Evolutionary conservation across 176 grass and related monocot genomes (phyloP).

Genomic region (Aegilops tauschii): DNA sequence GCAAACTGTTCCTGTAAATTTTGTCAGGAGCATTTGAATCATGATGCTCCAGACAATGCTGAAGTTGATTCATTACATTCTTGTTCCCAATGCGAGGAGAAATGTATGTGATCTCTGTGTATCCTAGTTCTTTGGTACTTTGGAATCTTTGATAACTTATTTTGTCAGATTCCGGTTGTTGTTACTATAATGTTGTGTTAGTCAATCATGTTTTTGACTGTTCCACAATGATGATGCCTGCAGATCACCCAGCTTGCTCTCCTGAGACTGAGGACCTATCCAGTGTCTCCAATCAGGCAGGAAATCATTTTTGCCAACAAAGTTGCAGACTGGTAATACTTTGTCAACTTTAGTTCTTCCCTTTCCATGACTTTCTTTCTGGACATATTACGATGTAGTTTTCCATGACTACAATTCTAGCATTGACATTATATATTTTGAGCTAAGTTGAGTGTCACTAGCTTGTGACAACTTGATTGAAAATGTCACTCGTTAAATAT

Average conservation of each 20-base stretch:
- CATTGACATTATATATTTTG: neutral
- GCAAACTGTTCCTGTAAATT: constrained; percentile 88
- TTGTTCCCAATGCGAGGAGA: constrained; percentile 71
- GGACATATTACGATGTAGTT: constrained; percentile 15
- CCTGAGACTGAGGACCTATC: constrained; percentile 37
- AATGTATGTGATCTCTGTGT: constrained; percentile 64
- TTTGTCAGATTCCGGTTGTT: constrained; percentile 2
- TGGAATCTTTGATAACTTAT: constrained; percentile 11
- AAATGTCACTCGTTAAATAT: neutral
- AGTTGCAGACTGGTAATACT: constrained; percentile 79
- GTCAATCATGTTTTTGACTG: constrained; percentile 25
- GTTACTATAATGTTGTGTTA: constrained; percentile 18
- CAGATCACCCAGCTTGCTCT: constrained; percentile 74
- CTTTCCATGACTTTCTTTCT: constrained; percentile 8
- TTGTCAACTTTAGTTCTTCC: constrained; percentile 8
- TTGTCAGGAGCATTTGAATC: constrained; percentile 61
- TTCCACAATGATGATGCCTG: constrained; percentile 34
- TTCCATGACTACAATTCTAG: constrained; percentile 14
- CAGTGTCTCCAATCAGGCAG: constrained; percentile 21
- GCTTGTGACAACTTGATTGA: neutral
- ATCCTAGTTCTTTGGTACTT: constrained; percentile 17
- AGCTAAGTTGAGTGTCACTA: neutral
- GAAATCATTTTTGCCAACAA: constrained; percentile 67
- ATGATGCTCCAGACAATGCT: constrained; percentile 34
- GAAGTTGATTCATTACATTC: constrained; percentile 44